A percentile compares a stretch with the other conserved stretches of the same genome.
Evolutionary conservation across 2,329 filamentous ascomycete species (phyloP).

Genomic region (Diaporthe velutina): DNA sequence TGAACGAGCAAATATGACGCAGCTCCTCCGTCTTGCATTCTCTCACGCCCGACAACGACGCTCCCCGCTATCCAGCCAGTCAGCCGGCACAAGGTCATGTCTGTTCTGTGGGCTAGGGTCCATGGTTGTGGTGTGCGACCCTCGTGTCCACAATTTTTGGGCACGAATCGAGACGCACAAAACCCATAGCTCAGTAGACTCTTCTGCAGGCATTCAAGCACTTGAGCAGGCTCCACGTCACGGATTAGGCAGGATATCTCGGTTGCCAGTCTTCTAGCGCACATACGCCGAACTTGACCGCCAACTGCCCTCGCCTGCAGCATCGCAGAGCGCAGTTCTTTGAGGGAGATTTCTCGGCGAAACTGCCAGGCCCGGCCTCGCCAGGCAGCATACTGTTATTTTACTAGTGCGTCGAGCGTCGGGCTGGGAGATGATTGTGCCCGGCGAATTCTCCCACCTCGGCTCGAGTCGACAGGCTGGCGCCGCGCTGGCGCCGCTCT

Average conservation of each 20-base stretch:
- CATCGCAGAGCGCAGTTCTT: neutral
- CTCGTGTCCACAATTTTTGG: neutral
- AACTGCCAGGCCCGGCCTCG: neutral
- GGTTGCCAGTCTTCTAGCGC: neutral
- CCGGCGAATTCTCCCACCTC: neutral
- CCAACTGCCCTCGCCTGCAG: neutral
- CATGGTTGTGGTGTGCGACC: neutral
- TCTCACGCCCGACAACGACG: neutral
- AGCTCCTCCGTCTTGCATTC: constrained; percentile 2
- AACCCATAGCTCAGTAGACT: neutral
- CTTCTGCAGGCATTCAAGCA: neutral
- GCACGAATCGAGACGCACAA: neutral
- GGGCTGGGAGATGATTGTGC: neutral
- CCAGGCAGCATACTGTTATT: neutral
- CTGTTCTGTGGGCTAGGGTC: neutral
- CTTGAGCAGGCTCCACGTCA: neutral
- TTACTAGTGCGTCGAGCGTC: neutral
- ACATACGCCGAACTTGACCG: neutral
- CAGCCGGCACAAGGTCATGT: neutral
- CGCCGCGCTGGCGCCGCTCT: neutral
- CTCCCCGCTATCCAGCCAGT: neutral
- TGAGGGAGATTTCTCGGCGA: constrained; percentile 21
- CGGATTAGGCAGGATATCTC: neutral
- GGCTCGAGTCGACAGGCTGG: neutral
- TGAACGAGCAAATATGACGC: constrained; percentile 11